phyloP scores from a whole-genome alignment of 805 yeast species.

The Spathaspora arborariae region DNA sequence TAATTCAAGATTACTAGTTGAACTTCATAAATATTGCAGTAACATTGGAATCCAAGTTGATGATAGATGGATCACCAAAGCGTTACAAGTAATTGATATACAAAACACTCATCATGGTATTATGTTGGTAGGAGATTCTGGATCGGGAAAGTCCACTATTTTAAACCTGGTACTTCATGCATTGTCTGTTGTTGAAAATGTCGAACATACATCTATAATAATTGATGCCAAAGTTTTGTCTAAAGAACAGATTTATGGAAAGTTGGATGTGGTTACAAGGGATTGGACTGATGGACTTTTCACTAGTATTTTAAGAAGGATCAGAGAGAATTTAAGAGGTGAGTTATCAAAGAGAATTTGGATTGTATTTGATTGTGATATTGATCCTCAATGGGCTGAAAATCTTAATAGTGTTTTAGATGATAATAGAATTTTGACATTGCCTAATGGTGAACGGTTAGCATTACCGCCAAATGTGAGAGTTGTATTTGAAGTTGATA shows the following conservation, averaged over 20 bases:
- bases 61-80: conserved; percentile 49
- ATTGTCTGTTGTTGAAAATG: conserved; percentile 27
- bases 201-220: conserved; percentile 36
- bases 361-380: conserved; percentile 88
- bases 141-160: conserved; percentile 65
- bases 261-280: conserved; percentile 67
- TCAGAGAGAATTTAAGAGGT: conserved; percentile 54
- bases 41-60: conserved; percentile 29
- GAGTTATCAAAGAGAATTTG: conserved; percentile 56
- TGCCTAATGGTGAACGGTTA: conserved; percentile 88
- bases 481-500: conserved; percentile 74
- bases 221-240: conserved; percentile 76
- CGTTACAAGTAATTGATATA: conserved; percentile 58
- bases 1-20: conserved; percentile 19
- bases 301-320: conserved; percentile 60
- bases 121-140: conserved; percentile 75
- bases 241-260: conserved; percentile 67
- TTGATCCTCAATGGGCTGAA: conserved; percentile 94
- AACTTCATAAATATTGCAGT: conserved; percentile 23
- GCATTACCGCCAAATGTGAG: conserved; percentile 59
- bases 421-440: conserved; percentile 75
- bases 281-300: conserved; percentile 93
- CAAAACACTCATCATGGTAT: conserved; percentile 69
- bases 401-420: conserved; percentile 86
- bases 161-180: conserved; percentile 49